Evolutionary conservation across 1,284 basidiomycete genomes (phyloP), one percentile per base, ranked within the genome.

Genomic region (Ganoderma multipileum): DNA sequence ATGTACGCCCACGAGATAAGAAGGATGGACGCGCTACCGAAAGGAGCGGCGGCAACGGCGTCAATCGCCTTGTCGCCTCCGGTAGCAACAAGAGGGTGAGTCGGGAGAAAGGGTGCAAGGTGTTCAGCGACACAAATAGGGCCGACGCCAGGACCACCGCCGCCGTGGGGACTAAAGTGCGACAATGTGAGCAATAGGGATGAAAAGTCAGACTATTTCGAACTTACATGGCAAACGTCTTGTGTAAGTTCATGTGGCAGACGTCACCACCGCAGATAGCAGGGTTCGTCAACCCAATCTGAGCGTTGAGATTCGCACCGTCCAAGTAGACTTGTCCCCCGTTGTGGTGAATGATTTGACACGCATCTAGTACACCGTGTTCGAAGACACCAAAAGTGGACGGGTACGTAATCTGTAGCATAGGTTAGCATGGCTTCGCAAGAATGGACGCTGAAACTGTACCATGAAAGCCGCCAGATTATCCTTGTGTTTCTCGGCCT

Each of bases 371-470:
- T 50, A 99, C 93, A 68, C 96, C 95, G 73, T 93, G 88, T 79
- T 99, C 98, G 78, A 99, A 99, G 39, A 99, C 97, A 76, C 97
- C 97, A 72, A 96, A 99, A 0, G 97, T 99, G 6, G 96, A 98
- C 2, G 95, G 96, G 78, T 97, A 97, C 16, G 95, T 97, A 75
- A 94, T 94, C 92, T 94, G 65, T 14, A 16, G 3, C 12, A 14
- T 9, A 16, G 18, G 14, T 57, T 7, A 39, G 54, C 28, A 33
- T 26, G 12, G 39, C 6, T n/a, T 14, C 9, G 36, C 39, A 12
- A 4, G 2, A 2, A 55, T 71, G 60, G 66, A 64, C 20, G 30
- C n/a, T 57, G 23, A 70, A 30, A n/a, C 73, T 85, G 75, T 76
- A 96, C 96, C 97, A 99, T 99, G 83, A 97, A 97, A 1, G 97